A percentile compares a stretch with the other conserved stretches of the same genome.
These are phyloP conservation scores for Melocanna baccifera DNA, from an alignment of 176 grass and related monocot genomes.

Conservation along the genomic window DNA sequence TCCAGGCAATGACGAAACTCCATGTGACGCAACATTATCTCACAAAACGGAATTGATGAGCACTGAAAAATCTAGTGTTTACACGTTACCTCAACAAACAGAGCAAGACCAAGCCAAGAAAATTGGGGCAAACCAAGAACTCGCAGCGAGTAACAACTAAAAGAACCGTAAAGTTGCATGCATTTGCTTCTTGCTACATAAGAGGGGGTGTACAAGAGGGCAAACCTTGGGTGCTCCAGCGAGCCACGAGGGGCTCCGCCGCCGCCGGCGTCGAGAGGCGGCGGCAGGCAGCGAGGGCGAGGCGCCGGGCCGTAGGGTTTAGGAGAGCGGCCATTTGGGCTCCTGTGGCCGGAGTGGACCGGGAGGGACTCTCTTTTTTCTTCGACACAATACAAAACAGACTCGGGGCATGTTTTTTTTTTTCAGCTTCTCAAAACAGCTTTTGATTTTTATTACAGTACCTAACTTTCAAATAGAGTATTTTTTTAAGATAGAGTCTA, in stretches of 20 bases:
- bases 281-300: slow-evolving; percentile 8
- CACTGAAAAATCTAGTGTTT: background rate
- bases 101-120: background rate
- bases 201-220: background rate
- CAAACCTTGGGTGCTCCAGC: slow-evolving; percentile 12
- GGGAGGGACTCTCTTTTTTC: background rate
- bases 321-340: slow-evolving; percentile 30
- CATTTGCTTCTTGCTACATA: background rate
- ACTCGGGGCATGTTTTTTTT: no score
- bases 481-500: no score
- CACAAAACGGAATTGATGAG: background rate
- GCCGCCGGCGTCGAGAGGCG: background rate
- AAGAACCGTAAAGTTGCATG: background rate
- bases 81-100: background rate
- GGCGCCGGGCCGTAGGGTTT: slow-evolving; percentile 25
- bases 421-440: no score
- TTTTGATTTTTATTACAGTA: no score
- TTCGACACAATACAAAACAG: no score
- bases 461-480: no score
- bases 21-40: background rate
- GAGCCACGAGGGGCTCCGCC: background rate
- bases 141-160: background rate
- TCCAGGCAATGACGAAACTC: background rate
- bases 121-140: background rate
- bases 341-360: background rate